Percentiles rank a stretch among this genome's conserved stretches.
Evolutionary conservation across 441 rosid genomes (phyloP).

Genomic region (Raphanus hybrid): DNA sequence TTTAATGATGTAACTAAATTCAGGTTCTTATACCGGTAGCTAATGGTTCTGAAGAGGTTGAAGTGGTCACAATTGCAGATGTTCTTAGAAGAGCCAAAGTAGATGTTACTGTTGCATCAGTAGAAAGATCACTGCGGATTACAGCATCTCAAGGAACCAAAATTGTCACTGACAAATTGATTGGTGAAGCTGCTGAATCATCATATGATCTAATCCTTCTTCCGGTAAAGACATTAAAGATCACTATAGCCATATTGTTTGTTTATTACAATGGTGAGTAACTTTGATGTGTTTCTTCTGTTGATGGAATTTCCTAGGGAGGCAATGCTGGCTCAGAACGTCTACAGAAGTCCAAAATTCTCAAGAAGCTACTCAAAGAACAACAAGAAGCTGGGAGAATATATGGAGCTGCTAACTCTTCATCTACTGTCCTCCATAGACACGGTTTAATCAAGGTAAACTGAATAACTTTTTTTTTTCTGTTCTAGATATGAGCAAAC

Average conservation of each 20-base stretch:
- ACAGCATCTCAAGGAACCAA: slow-evolving; percentile 74
- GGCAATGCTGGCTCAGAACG: slow-evolving; percentile 63
- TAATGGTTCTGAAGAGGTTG: slow-evolving; percentile 87
- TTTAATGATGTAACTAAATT: slow-evolving; percentile 29
- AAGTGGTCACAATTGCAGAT: slow-evolving; percentile 72
- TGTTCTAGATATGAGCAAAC: slow-evolving; percentile 18
- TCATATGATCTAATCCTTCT: slow-evolving; percentile 80
- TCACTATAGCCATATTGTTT: not conserved
- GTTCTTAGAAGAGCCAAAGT: slow-evolving; percentile 84
- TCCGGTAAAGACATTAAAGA: slow-evolving; percentile 60
- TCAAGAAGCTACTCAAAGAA: slow-evolving; percentile 84
- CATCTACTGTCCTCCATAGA: slow-evolving; percentile 58
- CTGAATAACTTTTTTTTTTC: slow-evolving; percentile 9
- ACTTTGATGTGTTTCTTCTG: slow-evolving; percentile 15
- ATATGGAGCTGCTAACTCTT: slow-evolving; percentile 80
- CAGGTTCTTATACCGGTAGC: slow-evolving; percentile 89
- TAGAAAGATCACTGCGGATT: slow-evolving; percentile 66
- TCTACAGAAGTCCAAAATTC: slow-evolving; percentile 68
- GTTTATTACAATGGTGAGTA: not conserved
- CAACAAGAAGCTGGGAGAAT: slow-evolving; percentile 70
- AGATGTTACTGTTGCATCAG: slow-evolving; percentile 83
- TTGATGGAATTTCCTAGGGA: too few relatives aligned
- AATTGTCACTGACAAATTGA: slow-evolving; percentile 79
- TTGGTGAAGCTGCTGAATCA: slow-evolving; percentile 63
- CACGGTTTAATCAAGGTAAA: slow-evolving; percentile 78